Evolutionary conservation across 768 basidiomycete genomes (phyloP), one percentile per base, ranked within the genome.

Genomic region (Kwoniella shandongensis): DNA sequence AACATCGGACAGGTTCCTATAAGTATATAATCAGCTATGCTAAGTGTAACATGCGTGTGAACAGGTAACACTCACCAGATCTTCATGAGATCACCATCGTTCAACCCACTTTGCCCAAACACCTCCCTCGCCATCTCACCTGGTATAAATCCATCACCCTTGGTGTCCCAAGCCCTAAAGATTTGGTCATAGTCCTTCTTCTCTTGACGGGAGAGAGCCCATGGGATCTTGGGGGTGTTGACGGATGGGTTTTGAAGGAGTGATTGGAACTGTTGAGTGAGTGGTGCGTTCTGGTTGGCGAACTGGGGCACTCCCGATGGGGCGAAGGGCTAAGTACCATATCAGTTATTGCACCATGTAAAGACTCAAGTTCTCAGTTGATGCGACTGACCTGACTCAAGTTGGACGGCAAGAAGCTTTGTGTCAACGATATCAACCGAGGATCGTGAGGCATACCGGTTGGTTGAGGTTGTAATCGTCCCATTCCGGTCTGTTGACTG

Each of bases 141-240:
- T 45, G 78, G 83, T 70, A 99, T 89, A 77, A 93, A 98, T 0
- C 92, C 91, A 38, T 83, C 81, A n/a, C 75, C 75, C 38, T 62
- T 61, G 0, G 84, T 77, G 72, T 97, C 94, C 96, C 96, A 99
- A n/a, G 89, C 87, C 57, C 94, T 81, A 79, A 99, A 99, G 69
- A 98, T 93, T 69, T 88, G 83, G 73, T 98, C 90, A 68, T 98
- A 99, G 63, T 87, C 87, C 80, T 96, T 94, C 82, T 93, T 93
- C 80, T 99, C 96, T 4, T 84, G 82, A 76, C 88, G 88, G 3
- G 84, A 84, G 51, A 97, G 78, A 0, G 86, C 83, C 96, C 96
- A 99, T 0, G 90, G 84, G 36, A 96, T 81, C 67, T 83, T 85
- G 15, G 83, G 79, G 0, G 83, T 73, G 1, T 84, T 81, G 15